Percentiles rank a stretch among this genome's conserved stretches.
These are phyloP conservation scores for Xylaria flabelliformis DNA, from an alignment of 495 filamentous ascomycete species.

Conservation along the genomic window DNA sequence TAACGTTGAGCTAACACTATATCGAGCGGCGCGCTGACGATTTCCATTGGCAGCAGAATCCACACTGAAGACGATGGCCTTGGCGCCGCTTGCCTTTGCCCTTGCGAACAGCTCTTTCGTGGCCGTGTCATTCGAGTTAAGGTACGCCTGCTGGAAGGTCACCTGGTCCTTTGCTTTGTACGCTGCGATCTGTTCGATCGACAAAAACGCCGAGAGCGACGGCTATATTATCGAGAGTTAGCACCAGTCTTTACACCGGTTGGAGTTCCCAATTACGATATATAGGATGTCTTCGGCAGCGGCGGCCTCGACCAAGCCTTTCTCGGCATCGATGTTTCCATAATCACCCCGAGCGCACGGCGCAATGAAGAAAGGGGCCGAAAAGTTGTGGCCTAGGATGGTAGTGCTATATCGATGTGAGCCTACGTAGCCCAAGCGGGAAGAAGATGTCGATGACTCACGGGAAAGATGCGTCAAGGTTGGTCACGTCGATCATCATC, in stretches of 20 bases:
- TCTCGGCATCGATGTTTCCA: constrained; percentile 44
- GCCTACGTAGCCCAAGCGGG: not conserved
- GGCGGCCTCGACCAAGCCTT: constrained; percentile 46
- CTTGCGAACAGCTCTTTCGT: constrained; percentile 33
- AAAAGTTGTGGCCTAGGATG: constrained; percentile 52
- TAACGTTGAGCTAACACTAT: constrained; percentile 41
- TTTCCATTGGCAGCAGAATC: constrained; percentile 49
- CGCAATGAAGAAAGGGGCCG: constrained; percentile 52
- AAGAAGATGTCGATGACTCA: not conserved
- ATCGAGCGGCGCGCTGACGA: constrained; percentile 47
- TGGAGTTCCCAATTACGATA: constrained; percentile 24
- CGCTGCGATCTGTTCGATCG: constrained; percentile 46
- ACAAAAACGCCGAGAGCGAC: constrained; percentile 38
- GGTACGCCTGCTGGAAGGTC: constrained; percentile 45
- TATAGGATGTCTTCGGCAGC: constrained; percentile 47
- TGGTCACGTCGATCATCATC: constrained; percentile 43
- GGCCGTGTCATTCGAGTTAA: not conserved
- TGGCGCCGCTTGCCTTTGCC: constrained; percentile 42
- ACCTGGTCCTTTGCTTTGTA: constrained; percentile 41
- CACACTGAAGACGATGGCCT: constrained; percentile 50
- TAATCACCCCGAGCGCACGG: constrained; percentile 46
- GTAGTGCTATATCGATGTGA: constrained; percentile 35
- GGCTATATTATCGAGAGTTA: constrained; percentile 22
- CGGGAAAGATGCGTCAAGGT: constrained; percentile 32
- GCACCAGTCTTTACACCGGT: not conserved